Evolutionary conservation across 352 stramenopile species (phyloP), one percentile per base, ranked within the genome.

Genomic region (Phytophthora rubi): DNA sequence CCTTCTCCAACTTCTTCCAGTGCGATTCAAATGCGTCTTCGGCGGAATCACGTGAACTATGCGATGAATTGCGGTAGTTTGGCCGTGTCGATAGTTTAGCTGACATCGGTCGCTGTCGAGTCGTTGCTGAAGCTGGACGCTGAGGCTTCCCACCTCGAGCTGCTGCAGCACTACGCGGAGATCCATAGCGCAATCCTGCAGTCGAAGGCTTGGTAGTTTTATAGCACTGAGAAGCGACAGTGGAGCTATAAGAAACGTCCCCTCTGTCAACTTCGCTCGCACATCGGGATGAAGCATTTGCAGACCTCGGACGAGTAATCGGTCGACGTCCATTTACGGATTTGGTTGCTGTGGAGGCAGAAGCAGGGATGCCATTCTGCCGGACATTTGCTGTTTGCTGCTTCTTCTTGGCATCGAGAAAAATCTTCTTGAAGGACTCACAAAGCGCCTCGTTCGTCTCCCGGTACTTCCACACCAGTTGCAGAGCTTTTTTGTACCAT

Each of bases 401-500:
- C 54, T 92, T 90, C 55, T 75, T 76, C 71, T 89, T 94, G 1
- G 87, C 85, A 44, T 89, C 83, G 10, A 80, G 53, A 37, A 92
- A 91, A n/a, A 89, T 90, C 42, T 86, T 80, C 47, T 91, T 82
- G 58, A 93, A 94, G 12, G 87, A 93, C 6, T 81, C 73, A 56
- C 75, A 92, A 1, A 94, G 65, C 4, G 80, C 75, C 15, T 72
- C 64, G 26, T 94, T 93, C n/a, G 71, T 81, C 6, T 87, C 82
- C 16, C 77, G 74, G 63, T 89, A 91, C 52, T 82, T 86, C 61
- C 67, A 81, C 23, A 89, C 81, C 4, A 94, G 71, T 52, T 94
- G 83, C 9, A 93, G 65, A 1, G 87, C 84, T 59, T 94, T 93
- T 68, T 92, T 92, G 59, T 93, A 94, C 87, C 87, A 94, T 61